Evolutionary conservation across 1,284 basidiomycete genomes (phyloP).

Genomic region (Trichosporon sp.): DNA sequence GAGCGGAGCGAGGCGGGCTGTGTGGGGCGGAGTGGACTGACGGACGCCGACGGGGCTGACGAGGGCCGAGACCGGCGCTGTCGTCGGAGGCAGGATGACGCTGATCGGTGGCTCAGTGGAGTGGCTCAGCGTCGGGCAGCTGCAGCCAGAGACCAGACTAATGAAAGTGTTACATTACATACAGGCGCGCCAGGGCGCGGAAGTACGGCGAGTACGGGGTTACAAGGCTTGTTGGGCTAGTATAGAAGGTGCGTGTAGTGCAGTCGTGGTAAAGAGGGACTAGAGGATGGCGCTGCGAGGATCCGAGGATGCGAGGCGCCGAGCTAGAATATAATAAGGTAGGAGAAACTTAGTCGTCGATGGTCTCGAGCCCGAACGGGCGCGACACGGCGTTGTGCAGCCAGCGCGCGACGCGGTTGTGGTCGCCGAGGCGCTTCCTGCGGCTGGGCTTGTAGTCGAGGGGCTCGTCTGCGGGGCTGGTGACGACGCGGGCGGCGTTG

Average conservation of each 20-base stretch:
- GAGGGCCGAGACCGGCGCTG: too few species aligned
- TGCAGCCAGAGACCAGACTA: background rate
- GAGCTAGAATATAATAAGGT: background rate
- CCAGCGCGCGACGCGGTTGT: conserved; percentile 2
- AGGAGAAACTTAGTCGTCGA: background rate
- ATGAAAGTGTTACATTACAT: background rate
- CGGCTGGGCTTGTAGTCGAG: background rate
- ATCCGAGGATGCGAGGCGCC: too few species aligned
- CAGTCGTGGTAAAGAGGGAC: background rate
- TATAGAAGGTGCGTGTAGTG: background rate
- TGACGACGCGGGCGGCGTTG: background rate
- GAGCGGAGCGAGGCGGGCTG: background rate
- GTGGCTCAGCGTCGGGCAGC: too few species aligned
- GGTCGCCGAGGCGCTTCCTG: background rate
- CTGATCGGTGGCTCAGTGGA: too few species aligned
- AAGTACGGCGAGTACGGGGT: background rate
- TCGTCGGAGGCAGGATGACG: too few species aligned
- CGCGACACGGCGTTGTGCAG: background rate
- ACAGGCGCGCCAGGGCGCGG: background rate
- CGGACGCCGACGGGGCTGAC: too few species aligned
- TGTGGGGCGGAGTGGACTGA: too few species aligned
- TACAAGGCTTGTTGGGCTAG: too few species aligned
- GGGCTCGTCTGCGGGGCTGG: background rate
- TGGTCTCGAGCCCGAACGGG: conserved; percentile 9
- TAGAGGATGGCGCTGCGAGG: too few species aligned